These are phyloP conservation scores for Fragaria nilgerrensis DNA, from an alignment of 306 rosid species.

Conservation along the genomic window DNA sequence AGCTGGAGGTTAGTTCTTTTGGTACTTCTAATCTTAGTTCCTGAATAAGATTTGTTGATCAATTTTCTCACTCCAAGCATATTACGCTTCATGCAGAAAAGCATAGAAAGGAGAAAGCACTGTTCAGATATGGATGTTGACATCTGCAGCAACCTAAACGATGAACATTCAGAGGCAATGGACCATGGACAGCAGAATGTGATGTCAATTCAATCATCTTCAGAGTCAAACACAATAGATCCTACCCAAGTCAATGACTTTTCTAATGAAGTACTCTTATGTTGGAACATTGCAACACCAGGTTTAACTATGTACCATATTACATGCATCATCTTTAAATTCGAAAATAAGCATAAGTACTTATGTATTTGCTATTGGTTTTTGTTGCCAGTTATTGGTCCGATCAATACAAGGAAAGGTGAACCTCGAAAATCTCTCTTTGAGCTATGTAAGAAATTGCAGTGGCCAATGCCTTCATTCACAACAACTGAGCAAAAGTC, in stretches of 20 bases:
- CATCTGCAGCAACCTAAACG: constrained; percentile 11
- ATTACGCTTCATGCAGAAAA: constrained; percentile 37
- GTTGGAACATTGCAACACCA: constrained; percentile 34
- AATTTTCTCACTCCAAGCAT: not conserved
- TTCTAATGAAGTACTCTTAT: constrained; percentile 16
- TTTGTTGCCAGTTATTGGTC: constrained; percentile 33
- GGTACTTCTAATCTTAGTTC: constrained; percentile 8
- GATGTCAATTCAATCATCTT: constrained; percentile 20
- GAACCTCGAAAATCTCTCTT: constrained; percentile 63
- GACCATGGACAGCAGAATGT: constrained; percentile 30
- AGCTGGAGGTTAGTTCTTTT: constrained; percentile 46
- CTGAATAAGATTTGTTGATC: not conserved
- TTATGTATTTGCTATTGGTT: not conserved
- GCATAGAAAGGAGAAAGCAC: constrained; percentile 56
- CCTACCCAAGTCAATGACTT: constrained; percentile 15
- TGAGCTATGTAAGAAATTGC: constrained; percentile 63
- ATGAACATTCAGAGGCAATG: constrained; percentile 20
- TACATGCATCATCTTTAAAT: not conserved
- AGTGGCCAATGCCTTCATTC: constrained; percentile 80
- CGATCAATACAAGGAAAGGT: constrained; percentile 66
- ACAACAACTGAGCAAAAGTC: constrained; percentile 51
- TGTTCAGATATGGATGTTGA: constrained; percentile 27
- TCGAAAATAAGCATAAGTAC: not conserved
- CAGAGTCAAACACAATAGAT: constrained; percentile 15
- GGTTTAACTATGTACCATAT: constrained; percentile 19